Evolutionary conservation across 78 protist species (phyloP).

Genomic region (Emiliania huxleyi): DNA sequence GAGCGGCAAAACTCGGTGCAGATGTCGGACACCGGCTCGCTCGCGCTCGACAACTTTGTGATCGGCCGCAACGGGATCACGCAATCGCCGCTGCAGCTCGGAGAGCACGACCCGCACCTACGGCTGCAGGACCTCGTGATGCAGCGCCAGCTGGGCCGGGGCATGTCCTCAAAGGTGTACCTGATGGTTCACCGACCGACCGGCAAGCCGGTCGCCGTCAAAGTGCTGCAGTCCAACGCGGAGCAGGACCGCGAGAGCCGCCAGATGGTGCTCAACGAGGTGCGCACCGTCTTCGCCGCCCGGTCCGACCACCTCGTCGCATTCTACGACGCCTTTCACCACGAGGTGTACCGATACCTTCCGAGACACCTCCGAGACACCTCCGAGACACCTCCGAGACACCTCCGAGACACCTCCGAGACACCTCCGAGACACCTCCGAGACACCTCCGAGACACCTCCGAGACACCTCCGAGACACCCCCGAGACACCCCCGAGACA

Average conservation of each 20-base stretch:
- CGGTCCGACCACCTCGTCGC: slow-evolving; percentile 66
- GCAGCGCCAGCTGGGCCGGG: neutral
- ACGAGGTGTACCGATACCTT: no score
- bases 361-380: no score
- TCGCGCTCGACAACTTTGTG: neutral
- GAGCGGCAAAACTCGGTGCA: neutral
- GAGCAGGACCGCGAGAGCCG: slow-evolving; percentile 72
- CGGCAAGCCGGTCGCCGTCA: slow-evolving; percentile 75
- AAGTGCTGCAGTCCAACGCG: slow-evolving; percentile 70
- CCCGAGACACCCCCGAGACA: no score
- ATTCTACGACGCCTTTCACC: slow-evolving; percentile 57
- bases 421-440: no score
- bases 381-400: no score
- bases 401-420: no score
- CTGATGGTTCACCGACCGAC: neutral
- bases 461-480: no score
- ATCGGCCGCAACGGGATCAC: neutral
- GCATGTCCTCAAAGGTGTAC: neutral
- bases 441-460: no score
- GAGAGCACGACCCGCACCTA: neutral
- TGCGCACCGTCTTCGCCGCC: slow-evolving; percentile 71
- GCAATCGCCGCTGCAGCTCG: neutral
- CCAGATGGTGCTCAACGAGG: slow-evolving; percentile 82
- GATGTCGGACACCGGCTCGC: neutral
- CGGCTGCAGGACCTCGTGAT: neutral